Base-by-base conservation (phyloP, 1,284 basidiomycete genomes). In the Ceratobasidium sp. region DNA sequence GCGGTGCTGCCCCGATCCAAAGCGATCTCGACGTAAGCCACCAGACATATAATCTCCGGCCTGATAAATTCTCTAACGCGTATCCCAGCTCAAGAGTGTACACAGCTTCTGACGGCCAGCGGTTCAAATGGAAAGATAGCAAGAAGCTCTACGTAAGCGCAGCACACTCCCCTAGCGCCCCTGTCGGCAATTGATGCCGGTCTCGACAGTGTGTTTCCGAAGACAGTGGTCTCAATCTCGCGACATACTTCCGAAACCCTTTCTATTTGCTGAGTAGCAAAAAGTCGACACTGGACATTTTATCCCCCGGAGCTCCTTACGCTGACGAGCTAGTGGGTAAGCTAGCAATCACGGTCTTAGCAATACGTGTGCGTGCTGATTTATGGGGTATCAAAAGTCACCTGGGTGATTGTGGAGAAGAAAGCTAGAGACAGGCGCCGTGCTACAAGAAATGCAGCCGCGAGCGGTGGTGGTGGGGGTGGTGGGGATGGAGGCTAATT, bases 341-440 rank as follows among this genome's bases (percentile, higher is more conserved):
- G n/a, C n/a, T n/a, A n/a, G n/a, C n/a, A n/a, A n/a, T n/a, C n/a
- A n/a, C n/a, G n/a, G n/a, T n/a, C n/a, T n/a, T n/a, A n/a, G n/a
- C n/a, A n/a, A n/a, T n/a, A n/a, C n/a, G n/a, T n/a, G n/a, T n/a
- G n/a, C n/a, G n/a, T n/a, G n/a, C n/a, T n/a, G n/a, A n/a, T n/a
- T n/a, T n/a, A n/a, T n/a, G n/a, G n/a, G n/a, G 20, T 44, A 23
- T 44, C 42, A n/a, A 59, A 23, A 76, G 74, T 56, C 26, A 76
- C 74, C 28, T 76, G 74, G 74, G 62, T 56, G 0, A 76, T 69
- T 38, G 67, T 50, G 23, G 50, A 69, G 67, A 69, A 69, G 33
- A 69, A 69, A 46, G 67, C 67, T 10, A 7, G 67, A 33, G 52
- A 56, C 9, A 54, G 52, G 17, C 52, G 50, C n/a, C 67, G 50